Base-by-base conservation (phyloP, 2,329 filamentous ascomycete species). In the Alternaria novae-zelandiae region DNA sequence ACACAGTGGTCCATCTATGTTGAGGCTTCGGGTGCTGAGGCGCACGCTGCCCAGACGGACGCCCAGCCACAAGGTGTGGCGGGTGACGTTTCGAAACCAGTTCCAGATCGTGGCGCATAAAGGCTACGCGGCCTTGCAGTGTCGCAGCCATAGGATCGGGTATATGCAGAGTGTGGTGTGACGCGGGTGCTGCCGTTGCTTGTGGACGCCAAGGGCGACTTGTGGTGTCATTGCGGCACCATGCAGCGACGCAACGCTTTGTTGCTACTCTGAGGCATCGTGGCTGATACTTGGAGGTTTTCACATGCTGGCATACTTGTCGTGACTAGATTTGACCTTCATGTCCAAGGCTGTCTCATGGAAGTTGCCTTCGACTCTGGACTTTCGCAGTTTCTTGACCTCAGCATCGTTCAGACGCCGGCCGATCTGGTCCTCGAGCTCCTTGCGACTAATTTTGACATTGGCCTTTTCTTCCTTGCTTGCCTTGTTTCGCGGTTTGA, bases 341-440 rank as follows among this genome's bases (percentile, higher is more conserved):
- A 97, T 84, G 81, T 96, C 90, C 68, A 98, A 81, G 74, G 97
- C 81, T 70, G 88, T 88, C 82, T 98, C 94, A 78, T 97, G 92
- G 78, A 96, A 97, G 78, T 95, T 90, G 0, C 96, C 96, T 72
- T 97, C 92, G 71, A 89, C 87, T 77, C 92, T 87, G 32, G 96
- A 94, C 80, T 84, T 90, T 84, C 96, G 96, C 76, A 99, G 79
- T 78, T 84, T 87, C 82, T 87, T 90, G 45, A 97, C 92, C 81
- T 99, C 96, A 59, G 95, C 90, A 74, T 98, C 94, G 13, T 93
- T 87, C 57, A 97, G 79, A 61, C 84, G 85, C 64, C 94, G 83
- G 1, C 94, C 94, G 0, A 91, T 93, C 4, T 91, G 89, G 49
- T 89, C 89, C 81, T 97, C 94, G 50, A 97, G 83, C 81, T 97